Base-by-base conservation (phyloP, 2,329 filamentous ascomycete species). In the Chaetomiaceae sp. region DNA sequence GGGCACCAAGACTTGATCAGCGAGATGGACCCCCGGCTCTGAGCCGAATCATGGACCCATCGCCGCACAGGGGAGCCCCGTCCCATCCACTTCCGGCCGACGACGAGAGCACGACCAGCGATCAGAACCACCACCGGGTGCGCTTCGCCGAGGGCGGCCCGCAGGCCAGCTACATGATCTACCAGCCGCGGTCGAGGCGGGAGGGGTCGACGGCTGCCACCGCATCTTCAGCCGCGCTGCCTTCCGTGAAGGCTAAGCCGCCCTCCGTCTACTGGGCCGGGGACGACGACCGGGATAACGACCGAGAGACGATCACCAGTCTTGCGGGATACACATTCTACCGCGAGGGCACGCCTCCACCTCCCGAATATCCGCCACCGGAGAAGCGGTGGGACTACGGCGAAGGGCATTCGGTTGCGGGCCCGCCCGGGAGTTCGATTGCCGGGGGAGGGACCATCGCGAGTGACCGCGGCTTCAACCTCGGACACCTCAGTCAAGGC, bases 301-400 rank as follows among this genome's bases (percentile, higher is more conserved):
- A 62, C 29, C 47, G 49, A 14, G 49, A 56, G 15, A 55, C 45
- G 22, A 57, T 59, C 33, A 47, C 59, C 37, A 63, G 63, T n/a
- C 57, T 61, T 20, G 61, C 61, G 1, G 63, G 66, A 22, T 71
- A 66, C 54, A 75, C 72, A 0, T 75, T 75, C 34, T 72, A 71
- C 59, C 69, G 71, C 17, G 72, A 74, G 49, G 61, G 59, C 12
- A 71, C 72, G n/a, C 71, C 71, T 12, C 64, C 70, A 12, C 69
- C 67, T 2, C 57, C 51, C 31, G 63, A 58, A 11, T 50, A 58
- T 47, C 54, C 54, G 11, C 43, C 53, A 8, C 45, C 53, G 12
- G 61, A 62, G 55, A 58, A 60, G 51, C 45, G 39, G n/a, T 46
- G 38, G 15, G 56, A 34, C 14, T 53, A 63, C 63, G 54, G 62